Evolutionary conservation across 768 basidiomycete genomes (phyloP).

Genomic region (Lactifluus rugatus): DNA sequence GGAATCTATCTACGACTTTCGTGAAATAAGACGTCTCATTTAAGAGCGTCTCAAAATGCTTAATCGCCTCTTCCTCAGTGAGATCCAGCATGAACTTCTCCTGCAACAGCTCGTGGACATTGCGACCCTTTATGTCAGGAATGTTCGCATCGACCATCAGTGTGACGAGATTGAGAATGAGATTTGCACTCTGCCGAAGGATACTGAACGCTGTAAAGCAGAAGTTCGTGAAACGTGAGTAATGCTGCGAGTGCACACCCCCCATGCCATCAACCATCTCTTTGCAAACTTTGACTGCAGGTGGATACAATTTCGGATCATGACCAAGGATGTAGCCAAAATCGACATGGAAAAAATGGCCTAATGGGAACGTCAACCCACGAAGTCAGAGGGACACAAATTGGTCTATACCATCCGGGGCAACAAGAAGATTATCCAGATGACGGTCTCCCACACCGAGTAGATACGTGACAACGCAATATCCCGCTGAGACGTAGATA

Average conservation of each 20-base stretch:
- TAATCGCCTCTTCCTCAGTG: conserved; percentile 94
- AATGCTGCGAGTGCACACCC: conserved; percentile 92
- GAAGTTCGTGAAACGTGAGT: conserved; percentile 89
- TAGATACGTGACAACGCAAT: conserved; percentile 94
- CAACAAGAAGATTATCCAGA: conserved; percentile 85
- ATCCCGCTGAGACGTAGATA: conserved; percentile 60
- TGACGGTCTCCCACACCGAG: conserved; percentile 97
- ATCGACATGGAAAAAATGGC: conserved; percentile 98
- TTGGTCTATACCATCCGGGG: conserved; percentile 66
- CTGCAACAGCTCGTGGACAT: conserved; percentile 82
- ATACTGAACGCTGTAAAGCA: conserved; percentile 98
- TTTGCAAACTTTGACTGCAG: conserved; percentile 96
- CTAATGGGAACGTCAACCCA: conserved; percentile 26
- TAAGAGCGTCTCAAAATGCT: conserved; percentile 86
- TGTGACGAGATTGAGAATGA: conserved; percentile 91
- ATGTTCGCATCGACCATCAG: conserved; percentile 98
- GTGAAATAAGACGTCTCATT: conserved; percentile 95
- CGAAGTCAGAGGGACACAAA: background rate
- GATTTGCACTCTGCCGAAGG: conserved; percentile 91
- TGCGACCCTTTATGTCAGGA: conserved; percentile 89
- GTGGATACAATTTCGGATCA: conserved; percentile 96
- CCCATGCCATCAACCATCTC: conserved; percentile 99
- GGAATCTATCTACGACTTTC: conserved; percentile 87
- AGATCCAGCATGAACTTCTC: conserved; percentile 94
- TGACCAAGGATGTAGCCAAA: conserved; percentile 97